Evolutionary conservation across 2,329 filamentous ascomycete species (phyloP).

Genomic region (Fusarium verrucosum): DNA sequence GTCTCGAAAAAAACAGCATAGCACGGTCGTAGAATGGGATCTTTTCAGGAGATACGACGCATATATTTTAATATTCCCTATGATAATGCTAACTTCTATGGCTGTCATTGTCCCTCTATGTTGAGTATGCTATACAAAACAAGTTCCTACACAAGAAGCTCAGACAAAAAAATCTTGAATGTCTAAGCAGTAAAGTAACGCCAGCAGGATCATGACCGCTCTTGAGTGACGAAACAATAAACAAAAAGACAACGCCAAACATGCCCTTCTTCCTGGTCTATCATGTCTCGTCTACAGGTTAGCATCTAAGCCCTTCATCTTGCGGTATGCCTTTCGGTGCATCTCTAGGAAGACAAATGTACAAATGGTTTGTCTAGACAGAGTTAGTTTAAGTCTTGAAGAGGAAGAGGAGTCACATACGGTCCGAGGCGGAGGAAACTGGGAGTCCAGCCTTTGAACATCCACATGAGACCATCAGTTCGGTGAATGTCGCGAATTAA

Average conservation of each 20-base stretch:
- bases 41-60: slow-evolving; percentile 10
- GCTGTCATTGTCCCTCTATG: slow-evolving; percentile 1
- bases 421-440: slow-evolving; percentile 72
- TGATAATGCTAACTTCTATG: slow-evolving; percentile 3
- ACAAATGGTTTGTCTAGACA: slow-evolving; percentile 78
- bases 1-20: slow-evolving; percentile 40
- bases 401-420: slow-evolving; percentile 53
- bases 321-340: slow-evolving; percentile 80
- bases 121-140: slow-evolving; percentile 27
- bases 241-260: slow-evolving; percentile 40
- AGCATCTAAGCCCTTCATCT: slow-evolving; percentile 54
- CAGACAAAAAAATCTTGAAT: slow-evolving; percentile 9
- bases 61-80: slow-evolving; percentile 1
- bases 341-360: slow-evolving; percentile 89
- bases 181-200: slow-evolving; percentile 34
- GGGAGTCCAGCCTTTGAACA: slow-evolving; percentile 93
- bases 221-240: slow-evolving; percentile 21
- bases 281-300: slow-evolving; percentile 39
- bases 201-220: slow-evolving; percentile 37
- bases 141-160: slow-evolving; percentile 13
- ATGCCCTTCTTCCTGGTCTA: slow-evolving; percentile 36
- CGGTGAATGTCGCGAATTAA: slow-evolving; percentile 74
- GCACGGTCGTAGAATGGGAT: slow-evolving; percentile 43
- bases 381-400: slow-evolving; percentile 19
- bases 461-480: slow-evolving; percentile 79